Percentiles rank a stretch among this genome's conserved stretches.
phyloP scores from a whole-genome alignment of 331 rosid genomes.

The Malus hybrid region DNA sequence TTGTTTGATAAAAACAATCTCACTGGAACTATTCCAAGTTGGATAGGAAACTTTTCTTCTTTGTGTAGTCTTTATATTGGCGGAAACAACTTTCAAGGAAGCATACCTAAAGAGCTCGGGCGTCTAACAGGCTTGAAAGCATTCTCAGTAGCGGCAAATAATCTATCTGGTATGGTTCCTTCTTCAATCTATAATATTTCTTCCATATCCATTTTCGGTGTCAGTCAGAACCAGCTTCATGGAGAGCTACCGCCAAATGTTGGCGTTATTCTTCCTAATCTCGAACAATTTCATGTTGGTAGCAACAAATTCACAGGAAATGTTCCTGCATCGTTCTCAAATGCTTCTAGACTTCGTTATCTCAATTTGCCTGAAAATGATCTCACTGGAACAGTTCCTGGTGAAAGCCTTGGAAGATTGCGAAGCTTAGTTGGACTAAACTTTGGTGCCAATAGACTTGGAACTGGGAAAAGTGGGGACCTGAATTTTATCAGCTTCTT shows the following conservation, averaged over 20 bases:
- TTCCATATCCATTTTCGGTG: slow-evolving; percentile 14
- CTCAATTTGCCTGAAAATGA: slow-evolving; percentile 33
- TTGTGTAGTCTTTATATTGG: neutral
- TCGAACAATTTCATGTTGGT: slow-evolving; percentile 22
- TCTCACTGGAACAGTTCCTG: slow-evolving; percentile 32
- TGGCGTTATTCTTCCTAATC: slow-evolving; percentile 39
- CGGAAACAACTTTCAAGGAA: slow-evolving; percentile 10
- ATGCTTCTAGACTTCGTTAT: slow-evolving; percentile 25
- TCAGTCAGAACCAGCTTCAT: slow-evolving; percentile 5
- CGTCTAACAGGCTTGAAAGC: slow-evolving; percentile 10
- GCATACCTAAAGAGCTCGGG: neutral
- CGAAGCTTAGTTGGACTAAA: slow-evolving; percentile 8
- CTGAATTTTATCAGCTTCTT: slow-evolving; percentile 17
- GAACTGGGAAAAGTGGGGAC: slow-evolving; percentile 18
- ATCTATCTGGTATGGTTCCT: slow-evolving; percentile 31
- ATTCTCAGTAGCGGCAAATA: slow-evolving; percentile 15
- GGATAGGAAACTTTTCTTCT: slow-evolving; percentile 42
- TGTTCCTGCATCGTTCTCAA: slow-evolving; percentile 35
- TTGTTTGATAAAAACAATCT: neutral
- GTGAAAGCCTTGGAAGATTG: slow-evolving; percentile 33
- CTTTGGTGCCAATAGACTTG: neutral
- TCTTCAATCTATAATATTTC: slow-evolving; percentile 34
- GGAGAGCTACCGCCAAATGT: slow-evolving; percentile 31
- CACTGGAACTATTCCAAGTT: slow-evolving; percentile 31
- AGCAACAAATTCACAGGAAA: slow-evolving; percentile 32